Base-by-base conservation (phyloP, 805 yeast genomes). In the Ogataea allantospora region DNA sequence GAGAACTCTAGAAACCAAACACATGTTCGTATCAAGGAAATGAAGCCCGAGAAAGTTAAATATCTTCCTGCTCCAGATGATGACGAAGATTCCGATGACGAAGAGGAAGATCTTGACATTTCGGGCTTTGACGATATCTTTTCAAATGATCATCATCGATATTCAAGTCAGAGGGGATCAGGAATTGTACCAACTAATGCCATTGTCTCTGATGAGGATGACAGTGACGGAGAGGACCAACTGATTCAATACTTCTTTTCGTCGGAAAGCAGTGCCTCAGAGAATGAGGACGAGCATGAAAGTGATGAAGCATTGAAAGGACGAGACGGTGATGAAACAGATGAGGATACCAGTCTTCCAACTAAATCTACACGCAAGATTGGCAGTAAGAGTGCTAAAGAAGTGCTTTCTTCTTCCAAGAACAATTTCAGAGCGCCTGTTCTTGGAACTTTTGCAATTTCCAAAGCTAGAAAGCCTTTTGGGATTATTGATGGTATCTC, bases 401-500 rank as follows among this genome's bases (percentile, higher is more conserved):
- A 91, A 60, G 87, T 91, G 5, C 75, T 91, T n/a, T 82, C 95
- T 5, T 82, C 95, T 1, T 83, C 88, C 34, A 80, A 83, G 5
- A 83, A 86, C 16, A 88, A 89, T 36, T 78, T 88, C 45, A 68
- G 95, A 37, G 97, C 98, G 4, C 99, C 99, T 2, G 76, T 86
- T 18, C 68, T 91, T 41, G 98, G 97, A 0, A 83, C 95, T 2
- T 91, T 97, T 95, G 80, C 83, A 23, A 82, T 95, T 5, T 77
- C 82, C 35, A 75, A 70, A 30, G 77, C 77, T 35, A 64, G 62
- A 40, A 81, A 87, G 52, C 96, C 96, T 1, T 88, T 85, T 60
- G 95, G 96, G 15, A 88, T 91, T 42, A 91, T 91, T 54, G 98
- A 91, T 59, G 99, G 99, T 5, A 72, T 87, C 20, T 81, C 95